A percentile compares a stretch with the other conserved stretches of the same genome.
These are phyloP conservation scores for Gynostemma pentaphyllum DNA, from an alignment of 306 rosid genomes.

Conservation along the genomic window DNA sequence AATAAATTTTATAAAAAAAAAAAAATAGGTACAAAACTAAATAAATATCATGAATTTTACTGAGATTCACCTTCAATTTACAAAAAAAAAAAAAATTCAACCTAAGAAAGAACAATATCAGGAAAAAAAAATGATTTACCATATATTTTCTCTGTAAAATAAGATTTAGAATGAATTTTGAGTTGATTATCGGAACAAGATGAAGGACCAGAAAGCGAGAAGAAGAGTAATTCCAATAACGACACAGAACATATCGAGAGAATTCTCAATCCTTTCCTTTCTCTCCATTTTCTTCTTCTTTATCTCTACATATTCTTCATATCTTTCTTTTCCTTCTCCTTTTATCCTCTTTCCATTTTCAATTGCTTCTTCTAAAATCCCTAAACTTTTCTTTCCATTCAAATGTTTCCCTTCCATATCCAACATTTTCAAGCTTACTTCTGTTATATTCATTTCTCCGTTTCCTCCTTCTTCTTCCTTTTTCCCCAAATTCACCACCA, in stretches of 20 bases:
- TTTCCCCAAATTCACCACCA: slow-evolving; percentile 56
- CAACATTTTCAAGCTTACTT: slow-evolving; percentile 52
- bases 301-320: slow-evolving; percentile 17
- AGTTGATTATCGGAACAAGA: slow-evolving; percentile 15
- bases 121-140: too few relatives aligned
- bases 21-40: too few relatives aligned
- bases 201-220: slow-evolving; percentile 23
- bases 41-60: too few relatives aligned
- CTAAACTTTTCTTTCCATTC: slow-evolving; percentile 50
- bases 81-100: too few relatives aligned
- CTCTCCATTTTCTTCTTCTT: slow-evolving; percentile 35
- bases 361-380: slow-evolving; percentile 39
- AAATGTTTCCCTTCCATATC: slow-evolving; percentile 61
- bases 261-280: slow-evolving; percentile 30
- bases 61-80: too few relatives aligned
- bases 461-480: slow-evolving; percentile 17
- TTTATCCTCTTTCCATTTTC: slow-evolving; percentile 31
- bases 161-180: not conserved
- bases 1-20: too few relatives aligned
- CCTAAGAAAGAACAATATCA: too few relatives aligned
- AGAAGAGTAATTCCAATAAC: slow-evolving; percentile 26
- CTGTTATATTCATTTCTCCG: slow-evolving; percentile 51
- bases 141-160: too few relatives aligned
- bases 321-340: slow-evolving; percentile 30
- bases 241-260: slow-evolving; percentile 37